A percentile compares a stretch with the other conserved stretches of the same genome.
phyloP scores from a whole-genome alignment of 148 eudicot species.

The Rhododendron williamsianum region DNA sequence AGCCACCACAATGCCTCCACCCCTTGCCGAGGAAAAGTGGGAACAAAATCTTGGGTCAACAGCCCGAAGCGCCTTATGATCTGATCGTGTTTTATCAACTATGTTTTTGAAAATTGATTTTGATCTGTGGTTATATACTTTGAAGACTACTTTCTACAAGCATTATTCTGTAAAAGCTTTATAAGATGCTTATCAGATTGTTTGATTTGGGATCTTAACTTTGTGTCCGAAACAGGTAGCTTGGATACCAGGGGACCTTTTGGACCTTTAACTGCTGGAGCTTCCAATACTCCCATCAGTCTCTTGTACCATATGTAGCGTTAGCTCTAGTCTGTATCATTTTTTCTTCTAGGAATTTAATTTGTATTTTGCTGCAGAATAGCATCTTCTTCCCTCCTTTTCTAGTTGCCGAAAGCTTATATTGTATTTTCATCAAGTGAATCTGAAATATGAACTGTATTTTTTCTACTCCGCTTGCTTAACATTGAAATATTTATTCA shows the following conservation, averaged over 20 bases:
- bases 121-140: background rate
- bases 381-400: background rate
- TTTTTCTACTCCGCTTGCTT: background rate
- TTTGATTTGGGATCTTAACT: background rate
- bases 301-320: conserved; percentile 17
- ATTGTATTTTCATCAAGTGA: background rate
- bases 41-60: background rate
- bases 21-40: background rate
- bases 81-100: background rate
- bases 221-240: conserved; percentile 8
- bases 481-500: conserved; percentile 1
- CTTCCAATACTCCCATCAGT: background rate
- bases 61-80: background rate
- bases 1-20: background rate
- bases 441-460: background rate
- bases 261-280: background rate
- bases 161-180: background rate
- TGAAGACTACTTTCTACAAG: background rate
- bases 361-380: background rate
- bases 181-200: background rate
- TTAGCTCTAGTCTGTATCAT: conserved; percentile 16
- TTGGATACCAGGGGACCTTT: background rate
- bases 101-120: background rate
- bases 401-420: background rate
- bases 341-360: background rate